Percentiles rank a stretch among this genome's conserved stretches.
phyloP scores from a whole-genome alignment of 371 early-diverging fungal genomes.

The Actinomucor elegans region DNA sequence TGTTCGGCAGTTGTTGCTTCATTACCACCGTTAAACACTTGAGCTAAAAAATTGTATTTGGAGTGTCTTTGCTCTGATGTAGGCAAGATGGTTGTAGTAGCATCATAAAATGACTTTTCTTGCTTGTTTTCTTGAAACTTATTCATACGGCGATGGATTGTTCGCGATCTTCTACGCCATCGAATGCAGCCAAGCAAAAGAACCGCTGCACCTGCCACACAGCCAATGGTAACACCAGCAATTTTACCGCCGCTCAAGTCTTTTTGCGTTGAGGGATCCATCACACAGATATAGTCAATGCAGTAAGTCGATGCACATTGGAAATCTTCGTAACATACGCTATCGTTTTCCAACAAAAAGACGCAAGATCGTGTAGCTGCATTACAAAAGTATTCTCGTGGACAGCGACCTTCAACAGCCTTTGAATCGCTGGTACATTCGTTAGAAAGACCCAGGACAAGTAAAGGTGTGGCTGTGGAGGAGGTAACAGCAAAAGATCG shows the following conservation, averaged over 20 bases:
- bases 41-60: slow-evolving; percentile 32
- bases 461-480: slow-evolving; percentile 31
- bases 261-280: neutral
- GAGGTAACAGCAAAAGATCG: slow-evolving; percentile 26
- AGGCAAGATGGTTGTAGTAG: neutral
- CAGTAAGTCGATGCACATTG: slow-evolving; percentile 32
- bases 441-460: slow-evolving; percentile 22
- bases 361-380: slow-evolving; percentile 24
- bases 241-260: slow-evolving; percentile 23
- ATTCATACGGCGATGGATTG: slow-evolving; percentile 11
- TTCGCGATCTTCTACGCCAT: slow-evolving; percentile 4
- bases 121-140: slow-evolving; percentile 1
- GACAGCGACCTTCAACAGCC: slow-evolving; percentile 24
- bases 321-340: slow-evolving; percentile 28
- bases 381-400: slow-evolving; percentile 28
- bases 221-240: slow-evolving; percentile 27
- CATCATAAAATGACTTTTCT: neutral
- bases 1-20: neutral
- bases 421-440: slow-evolving; percentile 28
- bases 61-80: slow-evolving; percentile 17
- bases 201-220: slow-evolving; percentile 21
- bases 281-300: slow-evolving; percentile 1
- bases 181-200: slow-evolving; percentile 14
- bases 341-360: slow-evolving; percentile 5
- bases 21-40: slow-evolving; percentile 7